These are phyloP conservation scores for Trypanosoma caninum DNA, from an alignment of 208 protist species.

Conservation along the genomic window DNA sequence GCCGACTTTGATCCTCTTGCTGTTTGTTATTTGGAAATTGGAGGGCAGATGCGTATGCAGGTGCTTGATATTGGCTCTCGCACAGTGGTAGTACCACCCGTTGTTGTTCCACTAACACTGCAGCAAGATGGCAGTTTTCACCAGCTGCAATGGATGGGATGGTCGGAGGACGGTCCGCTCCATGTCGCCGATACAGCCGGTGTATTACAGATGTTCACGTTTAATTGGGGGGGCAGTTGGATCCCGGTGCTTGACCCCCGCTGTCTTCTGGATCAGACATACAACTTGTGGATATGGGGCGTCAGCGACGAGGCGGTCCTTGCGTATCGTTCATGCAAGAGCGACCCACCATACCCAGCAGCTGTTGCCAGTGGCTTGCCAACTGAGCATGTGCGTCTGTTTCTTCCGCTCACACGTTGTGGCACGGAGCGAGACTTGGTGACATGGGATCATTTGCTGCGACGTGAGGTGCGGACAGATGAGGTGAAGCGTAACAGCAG, in stretches of 20 bases:
- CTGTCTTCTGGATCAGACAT: slow-evolving; percentile 25
- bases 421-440: slow-evolving; percentile 30
- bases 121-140: slow-evolving; percentile 38
- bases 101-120: slow-evolving; percentile 56
- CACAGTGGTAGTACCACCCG: slow-evolving; percentile 33
- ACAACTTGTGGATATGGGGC: slow-evolving; percentile 61
- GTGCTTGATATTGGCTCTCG: slow-evolving; percentile 73
- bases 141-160: slow-evolving; percentile 86
- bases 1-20: slow-evolving; percentile 77
- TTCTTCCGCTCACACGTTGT: slow-evolving; percentile 55
- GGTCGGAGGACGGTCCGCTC: slow-evolving; percentile 84
- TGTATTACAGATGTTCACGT: slow-evolving; percentile 76
- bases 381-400: slow-evolving; percentile 60
- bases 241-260: slow-evolving; percentile 79
- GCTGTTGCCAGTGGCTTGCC: slow-evolving; percentile 61
- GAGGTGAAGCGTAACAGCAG: slow-evolving; percentile 72
- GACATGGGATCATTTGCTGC: slow-evolving; percentile 65
- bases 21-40: slow-evolving; percentile 47
- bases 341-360: slow-evolving; percentile 64
- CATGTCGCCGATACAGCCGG: slow-evolving; percentile 79
- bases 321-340: slow-evolving; percentile 61
- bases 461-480: slow-evolving; percentile 66
- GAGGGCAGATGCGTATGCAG: slow-evolving; percentile 48
- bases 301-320: slow-evolving; percentile 58
- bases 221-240: slow-evolving; percentile 78